Evolutionary conservation across 768 basidiomycete genomes (phyloP).

Genomic region (Suillus sp.): DNA sequence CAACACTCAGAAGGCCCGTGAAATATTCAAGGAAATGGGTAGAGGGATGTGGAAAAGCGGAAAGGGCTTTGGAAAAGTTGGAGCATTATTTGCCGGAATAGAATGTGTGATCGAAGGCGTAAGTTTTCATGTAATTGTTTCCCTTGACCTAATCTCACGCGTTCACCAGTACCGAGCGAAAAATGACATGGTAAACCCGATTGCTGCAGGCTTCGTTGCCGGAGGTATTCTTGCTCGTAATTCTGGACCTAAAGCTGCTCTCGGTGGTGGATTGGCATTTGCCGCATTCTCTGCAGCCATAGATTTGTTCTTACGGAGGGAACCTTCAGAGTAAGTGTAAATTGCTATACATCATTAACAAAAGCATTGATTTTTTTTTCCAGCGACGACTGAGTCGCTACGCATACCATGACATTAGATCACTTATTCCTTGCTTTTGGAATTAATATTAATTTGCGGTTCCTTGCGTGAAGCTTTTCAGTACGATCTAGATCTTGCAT

Average conservation of each 20-base stretch:
- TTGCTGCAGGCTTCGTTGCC: slow-evolving; percentile 83
- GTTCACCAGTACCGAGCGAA: slow-evolving; percentile 83
- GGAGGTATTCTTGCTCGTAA: slow-evolving; percentile 88
- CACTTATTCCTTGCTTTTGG: not conserved
- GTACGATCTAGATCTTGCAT: no score
- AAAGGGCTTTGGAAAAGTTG: slow-evolving; percentile 93
- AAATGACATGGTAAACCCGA: slow-evolving; percentile 92
- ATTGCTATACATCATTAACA: not conserved
- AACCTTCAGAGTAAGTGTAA: slow-evolving; percentile 70
- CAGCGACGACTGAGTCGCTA: slow-evolving; percentile 14
- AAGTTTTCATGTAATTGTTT: slow-evolving; percentile 38
- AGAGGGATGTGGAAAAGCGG: slow-evolving; percentile 88
- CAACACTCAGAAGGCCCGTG: slow-evolving; percentile 76
- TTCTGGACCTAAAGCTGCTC: slow-evolving; percentile 81
- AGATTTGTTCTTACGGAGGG: slow-evolving; percentile 78
- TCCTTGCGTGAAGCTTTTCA: not conserved
- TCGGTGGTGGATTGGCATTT: slow-evolving; percentile 91
- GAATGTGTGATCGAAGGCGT: slow-evolving; percentile 96
- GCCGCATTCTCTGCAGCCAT: slow-evolving; percentile 93
- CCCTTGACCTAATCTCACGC: slow-evolving; percentile 10
- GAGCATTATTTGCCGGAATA: slow-evolving; percentile 89
- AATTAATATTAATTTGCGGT: not conserved
- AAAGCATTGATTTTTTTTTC: not conserved
- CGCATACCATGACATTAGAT: not conserved
- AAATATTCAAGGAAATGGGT: slow-evolving; percentile 94